Evolutionary conservation across 495 filamentous ascomycete genomes (phyloP).

Genomic region (Trichocladium uniseriatum): DNA sequence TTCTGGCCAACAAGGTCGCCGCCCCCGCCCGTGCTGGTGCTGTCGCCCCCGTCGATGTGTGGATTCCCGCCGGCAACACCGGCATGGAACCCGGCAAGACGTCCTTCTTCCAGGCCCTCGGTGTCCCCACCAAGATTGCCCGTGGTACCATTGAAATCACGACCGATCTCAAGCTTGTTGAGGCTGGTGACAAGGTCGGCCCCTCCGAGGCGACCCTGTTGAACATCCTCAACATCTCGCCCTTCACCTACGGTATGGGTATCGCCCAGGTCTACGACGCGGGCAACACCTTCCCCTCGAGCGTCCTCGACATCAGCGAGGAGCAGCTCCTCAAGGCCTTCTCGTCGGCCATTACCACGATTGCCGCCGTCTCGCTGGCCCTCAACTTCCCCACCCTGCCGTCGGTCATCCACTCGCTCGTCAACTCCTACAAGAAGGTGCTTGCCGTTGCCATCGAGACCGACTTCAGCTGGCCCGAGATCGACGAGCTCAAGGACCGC

Average conservation of each 20-base stretch:
- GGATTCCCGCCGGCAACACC: slow-evolving; percentile 92
- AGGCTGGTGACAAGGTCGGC: slow-evolving; percentile 87
- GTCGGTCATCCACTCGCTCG: slow-evolving; percentile 83
- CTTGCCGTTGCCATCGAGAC: slow-evolving; percentile 83
- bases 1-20: slow-evolving; percentile 91
- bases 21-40: slow-evolving; percentile 96
- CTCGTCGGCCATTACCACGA: slow-evolving; percentile 70
- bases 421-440: slow-evolving; percentile 97
- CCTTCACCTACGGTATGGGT: slow-evolving; percentile 99
- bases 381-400: slow-evolving; percentile 93
- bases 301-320: slow-evolving; percentile 88
- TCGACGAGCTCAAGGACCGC: slow-evolving; percentile 95
- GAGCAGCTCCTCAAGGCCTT: slow-evolving; percentile 81
- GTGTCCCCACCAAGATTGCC: slow-evolving; percentile 99
- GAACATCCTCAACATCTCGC: slow-evolving; percentile 99
- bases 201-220: slow-evolving; percentile 96
- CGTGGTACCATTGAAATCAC: slow-evolving; percentile 99
- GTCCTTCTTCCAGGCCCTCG: slow-evolving; percentile 99
- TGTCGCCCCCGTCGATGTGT: slow-evolving; percentile 82
- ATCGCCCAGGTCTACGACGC: slow-evolving; percentile 92
- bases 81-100: slow-evolving; percentile 99
- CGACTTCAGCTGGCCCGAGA: slow-evolving; percentile 90
- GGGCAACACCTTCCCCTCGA: slow-evolving; percentile 77
- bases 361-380: slow-evolving; percentile 84
- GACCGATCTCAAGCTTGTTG: slow-evolving; percentile 92